phyloP scores from a whole-genome alignment of 2,329 filamentous ascomycete species.

The Microthyrium microscopicum region DNA sequence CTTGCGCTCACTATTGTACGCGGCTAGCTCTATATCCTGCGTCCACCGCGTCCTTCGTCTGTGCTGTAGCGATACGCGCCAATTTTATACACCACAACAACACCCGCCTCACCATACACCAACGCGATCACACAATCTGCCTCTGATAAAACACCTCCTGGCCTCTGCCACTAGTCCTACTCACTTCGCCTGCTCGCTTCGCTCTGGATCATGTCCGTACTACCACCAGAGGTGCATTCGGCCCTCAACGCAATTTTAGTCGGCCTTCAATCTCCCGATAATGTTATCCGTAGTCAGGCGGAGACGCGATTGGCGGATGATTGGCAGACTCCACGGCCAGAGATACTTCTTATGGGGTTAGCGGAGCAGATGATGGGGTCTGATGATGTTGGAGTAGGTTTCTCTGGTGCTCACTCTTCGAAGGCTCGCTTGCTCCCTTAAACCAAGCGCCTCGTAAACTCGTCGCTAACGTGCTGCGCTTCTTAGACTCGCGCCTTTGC shows the following conservation, averaged over 20 bases:
- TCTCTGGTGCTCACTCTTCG: slow-evolving; percentile 1
- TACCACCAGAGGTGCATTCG: slow-evolving; percentile 67
- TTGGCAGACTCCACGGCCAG: slow-evolving; percentile 70
- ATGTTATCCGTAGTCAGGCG: slow-evolving; percentile 65
- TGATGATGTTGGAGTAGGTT: slow-evolving; percentile 53
- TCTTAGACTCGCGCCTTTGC: slow-evolving; percentile 72
- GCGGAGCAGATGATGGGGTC: slow-evolving; percentile 77
- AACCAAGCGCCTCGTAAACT: neutral
- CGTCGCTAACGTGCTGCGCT: slow-evolving; percentile 9
- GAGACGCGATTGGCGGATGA: slow-evolving; percentile 82
- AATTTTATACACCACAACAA: too few relatives aligned
- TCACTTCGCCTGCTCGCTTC: too few relatives aligned
- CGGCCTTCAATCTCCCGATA: slow-evolving; percentile 80
- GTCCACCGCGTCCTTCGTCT: too few relatives aligned
- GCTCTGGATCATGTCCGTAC: slow-evolving; percentile 74
- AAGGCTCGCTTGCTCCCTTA: neutral
- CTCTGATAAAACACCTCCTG: too few relatives aligned
- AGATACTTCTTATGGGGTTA: slow-evolving; percentile 82
- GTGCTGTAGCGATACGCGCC: too few relatives aligned
- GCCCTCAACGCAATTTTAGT: slow-evolving; percentile 76
- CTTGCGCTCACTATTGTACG: too few relatives aligned
- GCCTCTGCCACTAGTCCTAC: too few relatives aligned
- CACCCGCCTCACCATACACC: too few relatives aligned
- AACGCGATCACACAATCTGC: too few relatives aligned
- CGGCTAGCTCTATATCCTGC: too few relatives aligned